These are phyloP conservation scores for Drechslera avenae DNA, from an alignment of 2,329 filamentous ascomycete genomes.

Conservation along the genomic window DNA sequence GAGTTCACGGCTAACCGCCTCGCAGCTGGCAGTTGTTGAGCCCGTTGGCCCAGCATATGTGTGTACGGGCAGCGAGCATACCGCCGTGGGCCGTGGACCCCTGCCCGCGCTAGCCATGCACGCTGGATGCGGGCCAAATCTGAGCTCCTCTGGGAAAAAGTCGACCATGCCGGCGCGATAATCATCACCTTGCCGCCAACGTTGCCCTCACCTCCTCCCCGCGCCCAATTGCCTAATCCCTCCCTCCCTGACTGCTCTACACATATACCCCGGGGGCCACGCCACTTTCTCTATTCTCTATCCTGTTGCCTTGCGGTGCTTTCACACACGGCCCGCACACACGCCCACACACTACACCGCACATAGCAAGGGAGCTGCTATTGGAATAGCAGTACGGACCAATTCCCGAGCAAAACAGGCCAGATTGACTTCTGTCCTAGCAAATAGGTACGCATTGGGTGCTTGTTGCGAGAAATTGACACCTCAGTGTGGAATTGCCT, in stretches of 20 bases:
- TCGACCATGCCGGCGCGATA: slow-evolving; percentile 22
- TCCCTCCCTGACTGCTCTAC: slow-evolving; percentile 17
- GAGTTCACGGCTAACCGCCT: slow-evolving; percentile 1
- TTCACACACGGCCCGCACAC: slow-evolving; percentile 16
- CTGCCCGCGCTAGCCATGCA: slow-evolving; percentile 11
- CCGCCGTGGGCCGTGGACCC: slow-evolving; percentile 26
- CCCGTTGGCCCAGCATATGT: slow-evolving; percentile 6
- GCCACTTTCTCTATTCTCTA: background rate
- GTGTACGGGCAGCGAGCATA: slow-evolving; percentile 10
- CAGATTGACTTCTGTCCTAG: slow-evolving; percentile 46
- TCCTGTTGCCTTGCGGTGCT: slow-evolving; percentile 25
- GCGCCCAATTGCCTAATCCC: slow-evolving; percentile 26
- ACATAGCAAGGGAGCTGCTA: slow-evolving; percentile 43
- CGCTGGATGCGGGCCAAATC: slow-evolving; percentile 8
- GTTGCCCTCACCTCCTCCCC: slow-evolving; percentile 24
- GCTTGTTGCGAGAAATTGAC: slow-evolving; percentile 21
- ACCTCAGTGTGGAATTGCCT: background rate
- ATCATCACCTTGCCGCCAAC: slow-evolving; percentile 30
- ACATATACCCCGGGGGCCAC: slow-evolving; percentile 16
- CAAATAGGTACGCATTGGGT: slow-evolving; percentile 26
- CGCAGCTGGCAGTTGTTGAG: slow-evolving; percentile 10
- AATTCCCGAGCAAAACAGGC: slow-evolving; percentile 39
- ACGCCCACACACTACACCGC: slow-evolving; percentile 20
- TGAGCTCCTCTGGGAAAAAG: slow-evolving; percentile 34
- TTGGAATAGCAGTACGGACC: slow-evolving; percentile 33